These are phyloP conservation scores for Hymenoscyphus linearis DNA, from an alignment of 2,329 filamentous ascomycete genomes.

Conservation along the genomic window DNA sequence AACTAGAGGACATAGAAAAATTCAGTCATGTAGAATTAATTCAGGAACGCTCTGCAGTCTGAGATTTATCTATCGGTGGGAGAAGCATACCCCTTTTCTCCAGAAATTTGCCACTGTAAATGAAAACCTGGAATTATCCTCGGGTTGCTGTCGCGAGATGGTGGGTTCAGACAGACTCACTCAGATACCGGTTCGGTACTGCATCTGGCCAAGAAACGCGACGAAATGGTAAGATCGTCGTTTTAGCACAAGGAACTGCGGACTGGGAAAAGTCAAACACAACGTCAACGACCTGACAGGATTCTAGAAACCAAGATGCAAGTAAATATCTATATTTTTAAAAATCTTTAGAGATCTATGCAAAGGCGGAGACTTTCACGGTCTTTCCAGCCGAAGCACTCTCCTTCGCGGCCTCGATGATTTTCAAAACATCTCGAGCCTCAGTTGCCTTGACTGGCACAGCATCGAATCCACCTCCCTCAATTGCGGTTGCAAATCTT, in stretches of 20 bases:
- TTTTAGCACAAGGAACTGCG: background rate
- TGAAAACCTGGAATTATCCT: background rate
- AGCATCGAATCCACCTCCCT: constrained; percentile 40
- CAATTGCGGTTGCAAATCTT: constrained; percentile 45
- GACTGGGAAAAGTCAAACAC: background rate
- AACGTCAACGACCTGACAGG: background rate
- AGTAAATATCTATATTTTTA: background rate
- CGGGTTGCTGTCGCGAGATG: background rate
- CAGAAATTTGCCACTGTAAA: background rate
- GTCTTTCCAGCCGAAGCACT: constrained; percentile 45
- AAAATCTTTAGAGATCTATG: background rate
- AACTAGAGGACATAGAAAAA: too few relatives aligned
- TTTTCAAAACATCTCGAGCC: constrained; percentile 46
- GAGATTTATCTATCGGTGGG: background rate
- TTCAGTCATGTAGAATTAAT: too few relatives aligned
- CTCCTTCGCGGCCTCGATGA: constrained; percentile 51
- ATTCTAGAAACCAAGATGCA: background rate
- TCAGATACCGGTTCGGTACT: too few relatives aligned
- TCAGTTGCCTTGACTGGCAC: constrained; percentile 50
- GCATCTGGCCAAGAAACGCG: background rate
- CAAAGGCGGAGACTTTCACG: constrained; percentile 13
- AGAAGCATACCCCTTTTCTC: background rate
- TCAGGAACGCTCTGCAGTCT: too few relatives aligned
- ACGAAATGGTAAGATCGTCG: background rate
- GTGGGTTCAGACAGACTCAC: background rate